These are phyloP conservation scores for Plectosphaerella cucumerina DNA, from an alignment of 2,329 filamentous ascomycete species.

Conservation along the genomic window DNA sequence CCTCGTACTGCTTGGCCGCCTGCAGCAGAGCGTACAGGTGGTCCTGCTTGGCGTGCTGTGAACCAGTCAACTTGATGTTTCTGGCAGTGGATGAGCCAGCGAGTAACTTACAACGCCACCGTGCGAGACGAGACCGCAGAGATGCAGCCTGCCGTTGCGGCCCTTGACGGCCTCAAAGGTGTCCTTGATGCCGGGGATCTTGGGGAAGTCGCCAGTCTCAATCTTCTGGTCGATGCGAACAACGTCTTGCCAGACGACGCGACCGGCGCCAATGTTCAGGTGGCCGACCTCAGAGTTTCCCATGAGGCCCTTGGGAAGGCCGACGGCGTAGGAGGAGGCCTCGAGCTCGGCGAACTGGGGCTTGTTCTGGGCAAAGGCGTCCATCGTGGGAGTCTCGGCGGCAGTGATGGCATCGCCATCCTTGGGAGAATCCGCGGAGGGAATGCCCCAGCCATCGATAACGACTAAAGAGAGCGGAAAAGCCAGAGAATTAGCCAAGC, in stretches of 20 bases:
- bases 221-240: conserved; percentile 93
- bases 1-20: conserved; percentile 81
- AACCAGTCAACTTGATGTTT: background rate
- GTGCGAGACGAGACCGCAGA: conserved; percentile 88
- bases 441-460: conserved; percentile 97
- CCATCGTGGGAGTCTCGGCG: conserved; percentile 92
- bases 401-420: conserved; percentile 93
- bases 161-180: conserved; percentile 77
- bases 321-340: conserved; percentile 91
- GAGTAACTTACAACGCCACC: conserved; percentile 70
- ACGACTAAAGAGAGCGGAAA: conserved; percentile 65
- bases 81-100: background rate
- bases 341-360: conserved; percentile 91
- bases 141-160: conserved; percentile 86
- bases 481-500: conserved; percentile 57
- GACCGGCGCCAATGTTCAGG: conserved; percentile 94
- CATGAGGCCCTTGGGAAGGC: conserved; percentile 95
- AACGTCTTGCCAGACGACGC: conserved; percentile 97
- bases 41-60: conserved; percentile 86
- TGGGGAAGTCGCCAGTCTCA: conserved; percentile 76
- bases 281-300: conserved; percentile 98
- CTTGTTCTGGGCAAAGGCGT: conserved; percentile 75
- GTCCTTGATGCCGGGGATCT: conserved; percentile 71
- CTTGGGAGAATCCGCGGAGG: conserved; percentile 73
- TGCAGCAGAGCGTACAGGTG: conserved; percentile 85